Base-by-base conservation (phyloP, 805 yeast genomes). In the Zygotorulaspora florentina region DNA sequence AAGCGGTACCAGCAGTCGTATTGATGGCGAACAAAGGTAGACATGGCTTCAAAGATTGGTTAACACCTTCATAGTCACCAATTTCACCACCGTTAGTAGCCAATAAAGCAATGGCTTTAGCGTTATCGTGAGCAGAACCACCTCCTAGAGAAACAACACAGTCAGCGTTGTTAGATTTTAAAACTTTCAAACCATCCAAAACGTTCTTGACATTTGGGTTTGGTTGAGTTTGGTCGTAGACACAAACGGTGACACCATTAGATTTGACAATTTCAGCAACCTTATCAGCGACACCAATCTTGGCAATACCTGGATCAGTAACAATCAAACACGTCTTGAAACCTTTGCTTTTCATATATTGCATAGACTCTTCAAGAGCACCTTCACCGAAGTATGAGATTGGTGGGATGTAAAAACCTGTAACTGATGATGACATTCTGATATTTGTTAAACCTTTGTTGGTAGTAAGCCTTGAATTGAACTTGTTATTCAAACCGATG, bases 1-100 rank as follows among this genome's bases (percentile, higher is more conserved):
- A 71, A 20, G 75, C 75, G 16, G 75, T 71, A 16, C 75, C 75
- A 10, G 75, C 74, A 5, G 75, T 71, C 17, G 75, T 71, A 35
- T 74, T 74, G 34, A 71, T 62, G 5, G 75, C 74, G 44, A 71
- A 65, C 50, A 71, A 48, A 5, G 75, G 75, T 20, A 54, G 27
- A 35, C 46, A 38, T n/a, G 43, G 42, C 25, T 48, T 47, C 48
- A 59, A 55, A 45, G 72, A 57, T 35, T 55, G 50, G 55, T 70
- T 71, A 45, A 71, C 72, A 53, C 71, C 72, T 55, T 71, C 74
- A 38, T 67, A 55, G 40, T 71, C 61, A 11, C 66, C 68, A 20
- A 69, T 68, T 29, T 69, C 66, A 13, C 71, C 71, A 47, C 71
- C 71, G 35, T 59, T 57, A 45, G 69, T 70, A 53, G 69, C 68